Conservation (phyloP, 371 early-diverging fungal species). For the Mortierella sp. region DNA sequence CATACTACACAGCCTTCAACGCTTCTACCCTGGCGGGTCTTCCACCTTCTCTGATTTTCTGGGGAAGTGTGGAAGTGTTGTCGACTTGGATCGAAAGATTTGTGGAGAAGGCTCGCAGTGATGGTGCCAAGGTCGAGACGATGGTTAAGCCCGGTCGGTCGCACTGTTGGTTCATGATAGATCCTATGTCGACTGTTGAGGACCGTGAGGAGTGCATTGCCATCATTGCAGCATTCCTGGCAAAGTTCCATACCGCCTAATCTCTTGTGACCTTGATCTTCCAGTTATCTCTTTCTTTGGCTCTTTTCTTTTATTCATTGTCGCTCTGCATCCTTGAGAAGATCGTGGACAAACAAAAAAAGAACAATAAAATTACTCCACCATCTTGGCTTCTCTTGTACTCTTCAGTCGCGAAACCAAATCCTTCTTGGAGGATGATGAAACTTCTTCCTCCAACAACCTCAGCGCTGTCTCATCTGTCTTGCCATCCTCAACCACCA, state of each 20-base stretch:
- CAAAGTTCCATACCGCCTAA: background rate
- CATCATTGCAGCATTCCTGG: constrained; percentile 4
- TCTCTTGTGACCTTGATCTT: too few relatives aligned
- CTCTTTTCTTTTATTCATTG: background rate
- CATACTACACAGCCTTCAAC: constrained; percentile 14
- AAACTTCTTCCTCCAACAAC: background rate
- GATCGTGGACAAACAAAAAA: background rate
- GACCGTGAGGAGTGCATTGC: constrained; percentile 5
- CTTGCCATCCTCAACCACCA: background rate
- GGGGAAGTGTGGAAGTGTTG: constrained; percentile 15
- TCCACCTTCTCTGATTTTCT: constrained; percentile 17
- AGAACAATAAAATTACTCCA: background rate
- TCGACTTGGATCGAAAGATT: constrained; percentile 19
- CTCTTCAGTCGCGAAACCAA: background rate
- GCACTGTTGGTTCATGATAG: constrained; percentile 21
- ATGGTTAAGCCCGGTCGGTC: constrained; percentile 1
- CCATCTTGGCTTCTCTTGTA: background rate
- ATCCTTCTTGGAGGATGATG: background rate
- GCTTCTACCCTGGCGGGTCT: background rate
- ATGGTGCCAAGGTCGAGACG: constrained; percentile 8
- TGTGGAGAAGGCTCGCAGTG: constrained; percentile 8
- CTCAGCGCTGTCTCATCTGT: background rate
- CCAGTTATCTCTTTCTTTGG: too few relatives aligned
- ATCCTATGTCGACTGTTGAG: constrained; percentile 2
- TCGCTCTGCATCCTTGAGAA: background rate